Percentiles rank a stretch among this genome's conserved stretches.
phyloP scores from a whole-genome alignment of 345 rosid species.

The Eucalyptus polybractea region DNA sequence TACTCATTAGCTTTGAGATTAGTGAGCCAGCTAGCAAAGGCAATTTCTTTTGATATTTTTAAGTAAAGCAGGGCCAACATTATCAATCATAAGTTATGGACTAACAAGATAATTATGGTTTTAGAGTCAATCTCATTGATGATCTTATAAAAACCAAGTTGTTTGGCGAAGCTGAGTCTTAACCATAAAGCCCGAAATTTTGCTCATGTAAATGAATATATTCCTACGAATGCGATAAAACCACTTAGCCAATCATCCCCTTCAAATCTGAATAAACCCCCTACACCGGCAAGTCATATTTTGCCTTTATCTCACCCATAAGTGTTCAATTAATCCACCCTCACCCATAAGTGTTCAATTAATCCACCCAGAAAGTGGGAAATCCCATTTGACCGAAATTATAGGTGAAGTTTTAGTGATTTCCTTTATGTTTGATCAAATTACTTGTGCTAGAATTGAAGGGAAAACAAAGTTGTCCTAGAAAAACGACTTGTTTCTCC shows the following conservation, averaged over 20 bases:
- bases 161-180: background rate
- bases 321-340: background rate
- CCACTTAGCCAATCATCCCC: background rate
- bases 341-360: background rate
- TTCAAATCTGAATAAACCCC: background rate
- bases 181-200: background rate
- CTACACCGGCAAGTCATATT: background rate
- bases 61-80: background rate
- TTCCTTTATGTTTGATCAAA: background rate
- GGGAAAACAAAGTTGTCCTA: background rate
- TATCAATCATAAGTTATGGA: background rate
- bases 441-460: background rate
- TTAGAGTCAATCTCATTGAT: background rate
- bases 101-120: background rate
- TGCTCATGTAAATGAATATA: background rate
- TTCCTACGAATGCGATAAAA: background rate
- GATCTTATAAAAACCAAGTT: background rate
- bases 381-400: background rate
- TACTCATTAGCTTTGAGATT: fast-evolving
- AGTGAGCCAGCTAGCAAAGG: background rate
- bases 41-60: background rate
- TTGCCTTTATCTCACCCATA: background rate
- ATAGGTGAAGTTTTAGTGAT: too few species aligned
- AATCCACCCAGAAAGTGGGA: background rate
- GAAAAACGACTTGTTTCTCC: too few species aligned